A percentile compares a stretch with the other conserved stretches of the same genome.
Evolutionary conservation across 2,329 filamentous ascomycete genomes (phyloP).

Genomic region (Fusarium cyanostomum): DNA sequence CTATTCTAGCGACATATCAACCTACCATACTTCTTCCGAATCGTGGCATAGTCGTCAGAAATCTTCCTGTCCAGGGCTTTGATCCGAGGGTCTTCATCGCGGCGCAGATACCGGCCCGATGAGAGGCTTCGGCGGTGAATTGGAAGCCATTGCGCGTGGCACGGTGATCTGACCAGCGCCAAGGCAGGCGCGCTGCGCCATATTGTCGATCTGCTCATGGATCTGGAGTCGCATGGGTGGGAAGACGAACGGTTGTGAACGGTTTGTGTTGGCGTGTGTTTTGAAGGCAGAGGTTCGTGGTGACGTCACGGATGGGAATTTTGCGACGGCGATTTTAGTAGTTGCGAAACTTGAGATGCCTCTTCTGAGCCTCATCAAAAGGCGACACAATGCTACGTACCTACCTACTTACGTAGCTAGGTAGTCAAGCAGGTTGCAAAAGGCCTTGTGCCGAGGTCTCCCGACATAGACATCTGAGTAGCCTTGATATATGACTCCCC

Average conservation of each 20-base stretch:
- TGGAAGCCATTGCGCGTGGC: slow-evolving; percentile 9
- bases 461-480: too few species aligned
- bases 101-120: slow-evolving; percentile 10
- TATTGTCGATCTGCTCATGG: slow-evolving; percentile 32
- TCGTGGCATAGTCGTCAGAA: slow-evolving; percentile 56
- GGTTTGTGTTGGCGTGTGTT: slow-evolving; percentile 3
- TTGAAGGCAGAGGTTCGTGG: background rate
- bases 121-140: slow-evolving; percentile 23
- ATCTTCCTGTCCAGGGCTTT: slow-evolving; percentile 54
- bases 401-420: too few species aligned
- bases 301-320: slow-evolving; percentile 35
- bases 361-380: background rate
- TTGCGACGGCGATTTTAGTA: slow-evolving; percentile 4
- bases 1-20: background rate
- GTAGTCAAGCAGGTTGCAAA: too few species aligned
- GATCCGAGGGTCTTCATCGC: slow-evolving; percentile 51
- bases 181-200: slow-evolving; percentile 24
- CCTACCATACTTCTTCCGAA: slow-evolving; percentile 57
- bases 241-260: background rate
- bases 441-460: too few species aligned
- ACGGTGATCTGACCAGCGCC: background rate
- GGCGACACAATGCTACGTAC: background rate
- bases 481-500: too few species aligned
- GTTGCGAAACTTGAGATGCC: background rate
- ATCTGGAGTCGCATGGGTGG: slow-evolving; percentile 22